Evolutionary conservation across 495 filamentous ascomycete species (phyloP).

Genomic region (Hyaloscypha finlandica): DNA sequence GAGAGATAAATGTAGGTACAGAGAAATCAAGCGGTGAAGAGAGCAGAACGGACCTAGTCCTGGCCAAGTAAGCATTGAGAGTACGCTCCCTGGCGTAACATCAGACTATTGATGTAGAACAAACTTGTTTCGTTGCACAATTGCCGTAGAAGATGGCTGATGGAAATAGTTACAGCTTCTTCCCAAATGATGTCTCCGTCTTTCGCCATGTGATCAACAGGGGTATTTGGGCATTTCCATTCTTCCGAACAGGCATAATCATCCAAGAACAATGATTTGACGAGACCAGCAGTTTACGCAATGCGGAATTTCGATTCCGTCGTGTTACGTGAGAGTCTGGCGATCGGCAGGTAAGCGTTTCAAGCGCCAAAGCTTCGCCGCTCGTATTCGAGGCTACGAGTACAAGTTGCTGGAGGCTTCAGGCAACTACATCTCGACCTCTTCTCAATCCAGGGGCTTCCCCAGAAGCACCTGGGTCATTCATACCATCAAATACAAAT

Average conservation of each 20-base stretch:
- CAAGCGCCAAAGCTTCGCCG: background rate
- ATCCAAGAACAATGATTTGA: background rate
- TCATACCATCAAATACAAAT: background rate
- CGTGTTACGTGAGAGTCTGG: background rate
- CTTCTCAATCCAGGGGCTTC: background rate
- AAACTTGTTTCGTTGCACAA: too few relatives aligned
- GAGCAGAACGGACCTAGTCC: background rate
- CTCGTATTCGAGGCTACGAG: slow-evolving; percentile 5
- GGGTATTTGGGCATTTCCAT: background rate
- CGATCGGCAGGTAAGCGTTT: background rate
- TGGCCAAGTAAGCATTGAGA: background rate
- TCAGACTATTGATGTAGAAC: background rate
- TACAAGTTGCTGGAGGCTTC: background rate
- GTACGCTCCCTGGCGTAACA: too few relatives aligned
- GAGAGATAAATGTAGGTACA: background rate
- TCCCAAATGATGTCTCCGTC: background rate
- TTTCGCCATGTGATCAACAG: background rate
- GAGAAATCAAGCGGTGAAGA: background rate
- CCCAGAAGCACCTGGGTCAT: background rate
- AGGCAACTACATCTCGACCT: background rate
- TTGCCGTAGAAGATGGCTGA: background rate
- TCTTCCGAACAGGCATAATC: background rate
- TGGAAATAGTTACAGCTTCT: background rate
- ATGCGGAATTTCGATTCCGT: background rate
- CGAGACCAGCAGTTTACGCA: background rate